Conservation (phyloP, 139 green algal genomes). For the Closterium sp. region DNA sequence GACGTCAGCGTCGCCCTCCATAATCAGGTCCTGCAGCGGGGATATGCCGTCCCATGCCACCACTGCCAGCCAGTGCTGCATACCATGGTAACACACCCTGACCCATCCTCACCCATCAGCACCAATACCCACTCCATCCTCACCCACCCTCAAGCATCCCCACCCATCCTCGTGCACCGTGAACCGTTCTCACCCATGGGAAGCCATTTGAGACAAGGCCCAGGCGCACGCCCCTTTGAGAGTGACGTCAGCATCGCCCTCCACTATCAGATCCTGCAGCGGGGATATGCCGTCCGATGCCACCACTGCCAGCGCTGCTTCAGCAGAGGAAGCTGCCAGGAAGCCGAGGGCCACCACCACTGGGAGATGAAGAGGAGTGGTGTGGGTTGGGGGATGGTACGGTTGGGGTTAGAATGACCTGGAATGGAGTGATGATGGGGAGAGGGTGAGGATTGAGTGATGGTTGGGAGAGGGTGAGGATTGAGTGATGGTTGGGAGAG, state of each 20-base stretch:
- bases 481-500: too few species aligned
- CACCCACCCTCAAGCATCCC: not conserved
- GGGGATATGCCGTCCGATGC: not conserved
- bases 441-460: too few species aligned
- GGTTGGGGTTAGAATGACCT: too few species aligned
- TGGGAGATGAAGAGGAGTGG: not conserved
- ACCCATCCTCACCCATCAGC: too few species aligned
- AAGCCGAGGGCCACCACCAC: not conserved
- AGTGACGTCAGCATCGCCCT: not conserved
- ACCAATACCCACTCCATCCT: too few species aligned
- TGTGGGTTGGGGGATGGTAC: too few species aligned
- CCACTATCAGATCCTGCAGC: not conserved
- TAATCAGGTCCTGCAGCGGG: not conserved
- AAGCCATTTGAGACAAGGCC: not conserved
- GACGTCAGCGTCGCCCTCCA: not conserved
- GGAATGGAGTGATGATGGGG: too few species aligned
- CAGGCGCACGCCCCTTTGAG: not conserved
- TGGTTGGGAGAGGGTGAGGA: too few species aligned
- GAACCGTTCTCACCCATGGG: not conserved
- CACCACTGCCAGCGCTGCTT: not conserved
- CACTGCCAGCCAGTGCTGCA: too few species aligned
- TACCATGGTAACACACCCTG: too few species aligned
- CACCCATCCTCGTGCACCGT: not conserved
- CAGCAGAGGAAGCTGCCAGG: not conserved
- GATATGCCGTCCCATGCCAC: not conserved